Evolutionary conservation across 768 basidiomycete genomes (phyloP).

Genomic region (Asterophora parasitica): DNA sequence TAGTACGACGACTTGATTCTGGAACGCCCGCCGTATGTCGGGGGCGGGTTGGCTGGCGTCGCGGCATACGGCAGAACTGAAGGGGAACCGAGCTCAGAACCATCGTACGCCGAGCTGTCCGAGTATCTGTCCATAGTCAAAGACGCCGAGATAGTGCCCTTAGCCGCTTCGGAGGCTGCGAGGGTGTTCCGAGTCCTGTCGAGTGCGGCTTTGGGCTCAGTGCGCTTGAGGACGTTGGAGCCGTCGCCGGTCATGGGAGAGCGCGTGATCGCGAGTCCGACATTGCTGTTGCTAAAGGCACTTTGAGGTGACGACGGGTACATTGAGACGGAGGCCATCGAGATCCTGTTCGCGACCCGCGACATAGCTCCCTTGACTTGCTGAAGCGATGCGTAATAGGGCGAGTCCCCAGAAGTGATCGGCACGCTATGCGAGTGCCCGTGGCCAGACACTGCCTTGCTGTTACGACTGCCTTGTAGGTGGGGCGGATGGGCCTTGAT

Average conservation of each 20-base stretch:
- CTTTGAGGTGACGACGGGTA: constrained; percentile 40
- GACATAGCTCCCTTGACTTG: constrained; percentile 37
- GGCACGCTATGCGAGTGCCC: constrained; percentile 16
- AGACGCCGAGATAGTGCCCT: constrained; percentile 10
- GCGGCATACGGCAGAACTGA: constrained; percentile 22
- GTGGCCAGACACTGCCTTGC: constrained; percentile 19
- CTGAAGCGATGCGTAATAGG: constrained; percentile 29
- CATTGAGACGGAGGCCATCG: constrained; percentile 41
- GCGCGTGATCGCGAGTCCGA: constrained; percentile 32
- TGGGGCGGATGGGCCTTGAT: constrained; percentile 12
- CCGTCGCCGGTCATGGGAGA: constrained; percentile 32
- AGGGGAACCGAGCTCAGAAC: constrained; percentile 47
- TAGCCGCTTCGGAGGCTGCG: constrained; percentile 13
- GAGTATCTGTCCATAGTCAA: constrained; percentile 25
- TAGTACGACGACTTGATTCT: constrained; percentile 70
- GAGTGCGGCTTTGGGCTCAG: constrained; percentile 28
- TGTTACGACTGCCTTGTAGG: constrained; percentile 10
- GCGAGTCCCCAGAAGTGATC: constrained; percentile 18
- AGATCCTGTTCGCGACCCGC: constrained; percentile 33
- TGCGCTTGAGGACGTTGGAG: constrained; percentile 32
- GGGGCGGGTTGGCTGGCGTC: constrained; percentile 21
- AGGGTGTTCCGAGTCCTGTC: constrained; percentile 18
- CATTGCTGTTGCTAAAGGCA: constrained; percentile 16
- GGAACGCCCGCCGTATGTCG: constrained; percentile 45
- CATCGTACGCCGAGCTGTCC: constrained; percentile 47